Evolutionary conservation across 1,284 basidiomycete genomes (phyloP), one percentile per base, ranked within the genome.

Genomic region (Fomes fomentarius): DNA sequence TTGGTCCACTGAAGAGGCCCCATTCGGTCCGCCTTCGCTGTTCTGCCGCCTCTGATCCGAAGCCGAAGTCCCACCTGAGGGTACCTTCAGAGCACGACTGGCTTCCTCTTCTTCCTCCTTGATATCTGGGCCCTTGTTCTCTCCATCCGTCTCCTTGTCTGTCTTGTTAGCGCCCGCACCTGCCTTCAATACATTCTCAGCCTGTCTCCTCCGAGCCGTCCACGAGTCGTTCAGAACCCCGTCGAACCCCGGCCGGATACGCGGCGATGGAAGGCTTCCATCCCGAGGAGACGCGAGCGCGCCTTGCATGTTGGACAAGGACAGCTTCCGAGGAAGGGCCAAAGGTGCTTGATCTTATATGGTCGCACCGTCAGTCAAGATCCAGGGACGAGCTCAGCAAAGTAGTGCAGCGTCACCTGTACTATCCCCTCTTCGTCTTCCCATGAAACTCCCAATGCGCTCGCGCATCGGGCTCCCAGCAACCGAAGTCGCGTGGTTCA

Each of bases 211-310:
- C 58, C 83, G 77, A 17, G 83, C 74, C 19, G 78, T 70, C 88
- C 87, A 88, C 30, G 85, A 81, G 52, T 89, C 89, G 41, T 82
- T 83, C 45, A 90, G 72, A 14, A 90, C 80, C n/a, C 87, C 87
- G 64, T 91, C 89, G 63, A 91, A 89, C 48, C 79, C 79, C 54
- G 81, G 74, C 19, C 89, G 82, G 47, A 77, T 79, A 44, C 89
- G 85, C 63, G 89, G 87, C 30, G 89, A 89, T 42, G 83, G 78
- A 48, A 84, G 72, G 8, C 74, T 75, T 19, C 70, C 64, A 38
- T 87, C 87, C 51, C 88, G 83, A 49, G 87, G 80, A 41, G 84
- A 82, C 44, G 74, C 64, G 15, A 76, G 64, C 17, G 79, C 72
- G 31, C 76, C 74, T 64, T 85, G 83, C 50, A 79, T 73, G 51